Evolutionary conservation across 2,329 filamentous ascomycete genomes (phyloP).

Genomic region (Botrytis cinerea): DNA sequence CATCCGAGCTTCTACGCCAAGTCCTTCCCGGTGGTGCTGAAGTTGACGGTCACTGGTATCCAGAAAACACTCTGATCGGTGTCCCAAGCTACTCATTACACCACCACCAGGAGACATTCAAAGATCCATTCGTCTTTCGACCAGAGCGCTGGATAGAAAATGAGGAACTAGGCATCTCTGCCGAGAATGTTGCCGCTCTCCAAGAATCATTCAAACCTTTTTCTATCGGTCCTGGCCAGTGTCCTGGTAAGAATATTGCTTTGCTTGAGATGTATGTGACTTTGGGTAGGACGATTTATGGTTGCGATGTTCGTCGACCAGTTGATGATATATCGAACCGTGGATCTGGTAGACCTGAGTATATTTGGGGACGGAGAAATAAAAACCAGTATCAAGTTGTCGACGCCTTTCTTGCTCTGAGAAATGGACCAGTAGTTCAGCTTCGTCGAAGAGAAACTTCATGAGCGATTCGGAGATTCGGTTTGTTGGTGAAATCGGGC

Average conservation of each 20-base stretch:
- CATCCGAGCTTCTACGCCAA: not conserved
- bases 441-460: slow-evolving; percentile 7
- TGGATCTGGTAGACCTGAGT: not conserved
- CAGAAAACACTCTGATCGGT: slow-evolving; percentile 48
- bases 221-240: slow-evolving; percentile 23
- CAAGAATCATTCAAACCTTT: slow-evolving; percentile 26
- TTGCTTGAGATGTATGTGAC: slow-evolving; percentile 27
- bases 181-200: slow-evolving; percentile 25
- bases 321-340: not conserved
- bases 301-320: not conserved
- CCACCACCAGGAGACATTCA: slow-evolving; percentile 48
- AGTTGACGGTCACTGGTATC: slow-evolving; percentile 39
- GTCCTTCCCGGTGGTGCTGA: slow-evolving; percentile 19
- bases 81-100: slow-evolving; percentile 50
- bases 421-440: slow-evolving; percentile 14
- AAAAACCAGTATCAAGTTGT: slow-evolving; percentile 10
- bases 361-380: slow-evolving; percentile 17
- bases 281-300: slow-evolving; percentile 2
- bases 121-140: slow-evolving; percentile 44
- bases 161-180: slow-evolving; percentile 22
- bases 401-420: slow-evolving; percentile 6
- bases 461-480: not conserved
- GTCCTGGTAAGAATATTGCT: slow-evolving; percentile 27
- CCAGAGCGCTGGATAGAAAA: slow-evolving; percentile 31
- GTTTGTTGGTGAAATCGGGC: not conserved